Percentiles rank a stretch among this genome's conserved stretches.
phyloP scores from a whole-genome alignment of 73 alveolate species.

The Paramecium primaurelia region DNA sequence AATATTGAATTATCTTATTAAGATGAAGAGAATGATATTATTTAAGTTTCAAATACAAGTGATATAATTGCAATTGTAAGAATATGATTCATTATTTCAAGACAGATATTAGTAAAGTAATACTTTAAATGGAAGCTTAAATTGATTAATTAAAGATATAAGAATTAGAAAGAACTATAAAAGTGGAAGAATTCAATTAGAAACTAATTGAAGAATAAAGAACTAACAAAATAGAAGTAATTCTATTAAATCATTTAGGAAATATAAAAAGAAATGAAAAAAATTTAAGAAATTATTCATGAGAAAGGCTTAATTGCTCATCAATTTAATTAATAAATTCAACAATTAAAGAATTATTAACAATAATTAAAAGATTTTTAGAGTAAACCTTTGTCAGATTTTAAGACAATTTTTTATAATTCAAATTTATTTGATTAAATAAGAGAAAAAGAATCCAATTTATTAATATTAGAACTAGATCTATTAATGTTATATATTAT shows the following conservation, averaged over 20 bases:
- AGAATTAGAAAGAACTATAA: background rate
- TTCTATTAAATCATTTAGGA: background rate
- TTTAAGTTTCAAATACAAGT: conserved; percentile 20
- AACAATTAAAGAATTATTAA: background rate
- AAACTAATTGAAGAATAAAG: background rate
- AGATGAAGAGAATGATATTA: conserved; percentile 11
- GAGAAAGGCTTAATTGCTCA: background rate
- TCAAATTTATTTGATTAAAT: background rate
- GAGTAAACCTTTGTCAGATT: background rate
- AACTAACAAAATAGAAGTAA: background rate
- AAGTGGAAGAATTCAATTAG: background rate
- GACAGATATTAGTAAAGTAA: background rate
- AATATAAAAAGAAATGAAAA: background rate
- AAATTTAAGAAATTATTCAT: background rate
- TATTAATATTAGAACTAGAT: background rate
- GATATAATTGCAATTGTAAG: conserved; percentile 15
- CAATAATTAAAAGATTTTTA: background rate
- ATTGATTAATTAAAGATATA: background rate
- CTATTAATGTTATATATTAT: background rate
- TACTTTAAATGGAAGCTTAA: background rate
- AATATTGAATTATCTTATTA: background rate
- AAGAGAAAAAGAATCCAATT: background rate
- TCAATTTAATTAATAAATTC: background rate
- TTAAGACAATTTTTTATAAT: background rate
- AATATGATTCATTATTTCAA: background rate